Evolutionary conservation across 2,329 filamentous ascomycete genomes (phyloP), one percentile per base, ranked within the genome.

Genomic region (Kalmusia sp.): DNA sequence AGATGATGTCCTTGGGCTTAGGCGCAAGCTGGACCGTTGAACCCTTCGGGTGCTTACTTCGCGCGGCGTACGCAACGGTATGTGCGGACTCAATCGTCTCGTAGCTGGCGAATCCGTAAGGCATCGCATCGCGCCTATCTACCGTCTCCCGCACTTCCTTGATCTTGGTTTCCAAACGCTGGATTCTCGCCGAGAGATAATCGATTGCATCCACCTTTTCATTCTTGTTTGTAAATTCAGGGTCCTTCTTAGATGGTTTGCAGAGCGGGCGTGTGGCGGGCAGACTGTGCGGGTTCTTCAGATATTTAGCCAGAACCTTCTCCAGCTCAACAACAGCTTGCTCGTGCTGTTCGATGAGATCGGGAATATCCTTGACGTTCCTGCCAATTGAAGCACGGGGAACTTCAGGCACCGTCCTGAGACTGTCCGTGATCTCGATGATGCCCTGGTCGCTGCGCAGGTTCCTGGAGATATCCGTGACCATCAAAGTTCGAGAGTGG

Each of bases 41-140:
- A 4, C 91, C 91, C 34, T 90, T 82, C 0, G 91, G 91, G 63
- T 89, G 89, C 78, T 95, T 95, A 43, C 87, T 90, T 53, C 90
- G 89, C 19, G 89, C 86, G 8, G 87, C 84, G 75, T 90, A 96
- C 9, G 93, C 95, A 57, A 96, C 92, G 17, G 85, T 85, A 69
- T 99, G 95, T 0, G 95, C 92, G 64, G 96, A 91, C 52, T 87
- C 83, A 50, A 99, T 96, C 35, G 88, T 88, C 35, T 93, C 87
- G 77, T 95, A 99, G 65, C 92, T 97, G 7, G 93, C 93, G 71
- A 99, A 99, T 0, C 95, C 95, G 69, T 93, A 99, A 0, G 91
- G 83, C 83, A 96, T 89, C 14, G 93, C 89, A 70, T 93, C 91
- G 44, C 93, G 87, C 72, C 88, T 92, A 75, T 98, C 93, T 6